Evolutionary conservation across 106 monocot genomes (phyloP).

Genomic region (Acanthochlamys bracteata): DNA sequence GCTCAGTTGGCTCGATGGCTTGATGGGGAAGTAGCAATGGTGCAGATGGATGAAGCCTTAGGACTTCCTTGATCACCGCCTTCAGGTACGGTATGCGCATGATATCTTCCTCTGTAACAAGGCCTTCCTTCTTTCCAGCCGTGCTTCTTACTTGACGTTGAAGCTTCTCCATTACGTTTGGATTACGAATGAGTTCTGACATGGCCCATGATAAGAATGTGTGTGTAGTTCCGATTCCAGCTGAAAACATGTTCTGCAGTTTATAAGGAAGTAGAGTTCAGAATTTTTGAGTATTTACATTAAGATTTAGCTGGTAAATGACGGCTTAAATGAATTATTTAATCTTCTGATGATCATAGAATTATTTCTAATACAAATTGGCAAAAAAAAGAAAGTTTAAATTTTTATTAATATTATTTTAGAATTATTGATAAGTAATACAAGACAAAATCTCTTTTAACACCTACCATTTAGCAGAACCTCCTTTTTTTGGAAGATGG

Average conservation of each 20-base stretch:
- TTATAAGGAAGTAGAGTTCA: not conserved
- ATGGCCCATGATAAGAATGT: not conserved
- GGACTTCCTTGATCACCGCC: conserved; percentile 2
- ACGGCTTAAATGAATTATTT: too few species aligned
- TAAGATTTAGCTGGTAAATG: too few species aligned
- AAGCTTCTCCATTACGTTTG: not conserved
- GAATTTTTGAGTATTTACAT: not conserved
- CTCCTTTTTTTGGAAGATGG: too few species aligned
- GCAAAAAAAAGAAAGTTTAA: conserved; percentile 6
- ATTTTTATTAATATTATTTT: too few species aligned
- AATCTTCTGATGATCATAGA: too few species aligned
- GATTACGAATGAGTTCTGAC: conserved; percentile 6
- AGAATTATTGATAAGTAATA: too few species aligned
- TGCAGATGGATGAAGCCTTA: conserved; percentile 3
- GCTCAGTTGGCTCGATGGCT: not conserved
- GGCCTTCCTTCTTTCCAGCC: not conserved
- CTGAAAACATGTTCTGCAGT: conserved; percentile 7
- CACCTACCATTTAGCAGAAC: too few species aligned
- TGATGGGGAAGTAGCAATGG: conserved; percentile 8
- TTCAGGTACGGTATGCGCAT: not conserved
- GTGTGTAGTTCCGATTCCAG: conserved; percentile 4
- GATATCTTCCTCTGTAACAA: not conserved
- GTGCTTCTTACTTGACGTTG: not conserved
- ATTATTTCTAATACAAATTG: too few species aligned
- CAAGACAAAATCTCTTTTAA: conserved; percentile 19